Evolutionary conservation across 2,329 filamentous ascomycete genomes (phyloP), one percentile per base, ranked within the genome.

Genomic region (Orbilia quercus): DNA sequence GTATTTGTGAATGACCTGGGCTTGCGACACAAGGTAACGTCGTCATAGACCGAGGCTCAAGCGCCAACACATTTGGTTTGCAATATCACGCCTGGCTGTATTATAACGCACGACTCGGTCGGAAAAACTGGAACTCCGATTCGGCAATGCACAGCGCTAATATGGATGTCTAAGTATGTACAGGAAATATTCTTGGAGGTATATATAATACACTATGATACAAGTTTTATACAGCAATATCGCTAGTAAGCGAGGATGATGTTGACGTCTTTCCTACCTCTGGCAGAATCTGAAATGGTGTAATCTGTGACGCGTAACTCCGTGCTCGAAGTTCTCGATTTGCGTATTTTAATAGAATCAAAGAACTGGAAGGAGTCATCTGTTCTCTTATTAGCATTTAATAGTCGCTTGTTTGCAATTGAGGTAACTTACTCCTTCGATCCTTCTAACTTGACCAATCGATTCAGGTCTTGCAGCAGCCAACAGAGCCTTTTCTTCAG

Each of bases 371-470:
- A 0, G 88, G 87, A 18, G 87, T 89, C 74, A 90, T 83, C 2
- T 66, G 16, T 42, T 20, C 7, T 22, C 18, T 40, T 66, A 28
- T 66, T 38, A 66, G 62, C 23, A 25, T 40, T 36, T 31, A 1
- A 6, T 25, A 23, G 7, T 38, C 1, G 48, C n/a, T 11, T 22
- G 16, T 20, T 38, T 47, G 12, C 12, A 40, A 44, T 14, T 1
- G 14, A 20, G 2, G 9, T 7, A 18, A 23, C 55, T 42, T 45
- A 85, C 84, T 1, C 94, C 94, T 81, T 99, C 95, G 9, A 97
- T 87, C 12, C 95, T 84, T 53, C 92, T 85, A 31, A 94, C 94
- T 84, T 97, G 95, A 0, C 91, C 94, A 20, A 99, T 84, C 73
- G 87, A 96, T 81, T 96, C 91, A 0, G 95, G 95, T 57, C 87